These are phyloP conservation scores for Blakeslea trispora DNA, from an alignment of 371 early-diverging fungal species.

Conservation along the genomic window DNA sequence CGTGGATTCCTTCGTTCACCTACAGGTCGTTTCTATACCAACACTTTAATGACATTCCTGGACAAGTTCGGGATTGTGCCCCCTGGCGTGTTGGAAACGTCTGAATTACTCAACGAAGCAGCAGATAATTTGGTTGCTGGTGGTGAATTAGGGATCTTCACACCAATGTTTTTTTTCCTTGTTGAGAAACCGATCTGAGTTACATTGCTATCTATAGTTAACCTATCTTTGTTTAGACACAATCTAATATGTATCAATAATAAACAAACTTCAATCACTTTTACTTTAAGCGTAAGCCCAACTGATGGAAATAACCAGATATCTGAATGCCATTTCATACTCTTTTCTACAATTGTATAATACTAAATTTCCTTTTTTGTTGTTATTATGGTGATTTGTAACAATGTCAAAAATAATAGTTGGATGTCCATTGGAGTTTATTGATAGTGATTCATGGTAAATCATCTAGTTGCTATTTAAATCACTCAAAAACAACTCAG, in stretches of 20 bases:
- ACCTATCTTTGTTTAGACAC: no score
- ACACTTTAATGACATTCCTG: constrained; percentile 60
- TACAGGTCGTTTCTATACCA: constrained; percentile 57
- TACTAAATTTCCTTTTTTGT: no score
- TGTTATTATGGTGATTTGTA: no score
- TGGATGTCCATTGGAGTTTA: no score
- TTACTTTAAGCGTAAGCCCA: no score
- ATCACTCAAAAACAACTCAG: no score
- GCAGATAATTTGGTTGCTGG: constrained; percentile 73
- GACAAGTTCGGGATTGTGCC: constrained; percentile 72
- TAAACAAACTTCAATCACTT: neutral
- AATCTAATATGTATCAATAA: neutral
- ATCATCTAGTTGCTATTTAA: no score
- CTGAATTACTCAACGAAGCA: constrained; percentile 68
- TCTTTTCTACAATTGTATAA: no score
- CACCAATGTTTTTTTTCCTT: constrained; percentile 82
- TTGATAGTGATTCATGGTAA: no score
- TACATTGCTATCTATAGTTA: neutral
- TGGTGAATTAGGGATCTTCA: constrained; percentile 72
- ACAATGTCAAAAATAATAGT: no score
- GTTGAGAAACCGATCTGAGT: constrained; percentile 66
- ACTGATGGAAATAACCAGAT: no score
- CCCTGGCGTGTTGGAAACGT: constrained; percentile 68
- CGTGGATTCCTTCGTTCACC: constrained; percentile 56
- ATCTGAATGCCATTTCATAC: no score